Evolutionary conservation across 495 filamentous ascomycete species (phyloP), one percentile per base, ranked within the genome.

Genomic region (Delitschia confertaspora): DNA sequence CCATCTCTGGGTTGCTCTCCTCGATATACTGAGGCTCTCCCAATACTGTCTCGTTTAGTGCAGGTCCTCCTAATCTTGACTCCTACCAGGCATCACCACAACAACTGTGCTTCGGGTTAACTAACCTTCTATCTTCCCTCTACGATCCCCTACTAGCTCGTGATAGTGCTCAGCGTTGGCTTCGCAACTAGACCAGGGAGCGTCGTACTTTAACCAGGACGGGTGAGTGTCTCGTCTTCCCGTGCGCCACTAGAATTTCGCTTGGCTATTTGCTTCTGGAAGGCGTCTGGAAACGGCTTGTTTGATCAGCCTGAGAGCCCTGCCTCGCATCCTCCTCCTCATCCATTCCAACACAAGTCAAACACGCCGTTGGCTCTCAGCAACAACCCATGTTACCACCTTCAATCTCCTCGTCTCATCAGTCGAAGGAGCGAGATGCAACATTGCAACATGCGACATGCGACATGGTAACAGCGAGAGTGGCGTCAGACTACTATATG

Each of bases 241-340:
- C 21, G 14, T 45, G 26, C 42, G 44, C 44, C 33, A 38, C 34
- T 26, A 30, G 17, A 3, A 16, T 37, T 33, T 55, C 51, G 51
- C 51, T 50, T 55, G 51, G 41, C 42, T 55, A 38, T 40, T 39
- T 55, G 10, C 38, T 55, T 50, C 47, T 50, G 51, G 47, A 55
- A 55, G 40, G 42, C 21, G 37, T 50, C 51, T 50, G 43, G 51
- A 55, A 55, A 55, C 45, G 35, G 42, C 43, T 42, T 38, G 51
- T 55, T 50, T 50, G 51, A 55, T 55, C 36, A 18, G 30, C 35
- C 38, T 29, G 33, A 14, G 39, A 33, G 17, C 9, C 13, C 19
- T 35, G 27, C 32, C 39, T 47, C 38, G 36, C 49, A 32, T 18
- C 11, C 25, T 17, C 21, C 27, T 11, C 30, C 16, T 10, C 18